These are phyloP conservation scores for Danielia oregonensis DNA, from an alignment of 805 yeast genomes.

Conservation along the genomic window DNA sequence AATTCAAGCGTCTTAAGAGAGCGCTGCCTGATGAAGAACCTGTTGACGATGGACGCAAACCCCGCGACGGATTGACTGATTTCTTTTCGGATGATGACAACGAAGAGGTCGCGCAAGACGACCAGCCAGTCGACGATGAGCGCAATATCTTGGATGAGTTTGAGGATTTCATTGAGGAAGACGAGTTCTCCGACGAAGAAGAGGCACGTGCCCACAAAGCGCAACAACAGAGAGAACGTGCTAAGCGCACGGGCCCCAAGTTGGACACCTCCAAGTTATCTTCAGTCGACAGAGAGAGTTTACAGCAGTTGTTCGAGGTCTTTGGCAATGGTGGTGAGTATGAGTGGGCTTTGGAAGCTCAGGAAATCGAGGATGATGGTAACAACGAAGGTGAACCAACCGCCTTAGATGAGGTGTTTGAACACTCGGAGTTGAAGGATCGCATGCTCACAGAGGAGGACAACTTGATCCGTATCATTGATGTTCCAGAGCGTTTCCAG, in stretches of 20 bases:
- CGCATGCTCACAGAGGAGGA: constrained; percentile 91
- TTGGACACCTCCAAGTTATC: constrained; percentile 57
- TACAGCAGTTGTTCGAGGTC: constrained; percentile 89
- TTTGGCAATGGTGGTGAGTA: constrained; percentile 97
- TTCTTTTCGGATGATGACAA: constrained; percentile 64
- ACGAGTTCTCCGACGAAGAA: constrained; percentile 83
- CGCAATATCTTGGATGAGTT: constrained; percentile 67
- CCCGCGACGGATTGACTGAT: constrained; percentile 47
- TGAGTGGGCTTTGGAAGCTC: constrained; percentile 96
- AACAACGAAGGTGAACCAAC: constrained; percentile 51
- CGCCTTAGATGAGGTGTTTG: constrained; percentile 85
- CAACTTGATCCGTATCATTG: constrained; percentile 76
- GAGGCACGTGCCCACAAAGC: constrained; percentile 41
- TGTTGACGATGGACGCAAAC: constrained; percentile 4
- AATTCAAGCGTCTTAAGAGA: constrained; percentile 80
- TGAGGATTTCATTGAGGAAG: constrained; percentile 97
- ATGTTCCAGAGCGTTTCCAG: constrained; percentile 91
- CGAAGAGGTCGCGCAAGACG: constrained; percentile 25
- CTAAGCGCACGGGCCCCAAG: constrained; percentile 35
- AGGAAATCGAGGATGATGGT: constrained; percentile 59
- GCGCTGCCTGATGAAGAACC: constrained; percentile 37
- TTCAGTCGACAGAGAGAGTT: constrained; percentile 79
- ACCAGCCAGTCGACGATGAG: constrained; percentile 16
- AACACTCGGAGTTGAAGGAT: constrained; percentile 87
- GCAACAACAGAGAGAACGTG: constrained; percentile 29